Evolutionary conservation across 441 rosid species (phyloP).

Genomic region (Daphne laureola): DNA sequence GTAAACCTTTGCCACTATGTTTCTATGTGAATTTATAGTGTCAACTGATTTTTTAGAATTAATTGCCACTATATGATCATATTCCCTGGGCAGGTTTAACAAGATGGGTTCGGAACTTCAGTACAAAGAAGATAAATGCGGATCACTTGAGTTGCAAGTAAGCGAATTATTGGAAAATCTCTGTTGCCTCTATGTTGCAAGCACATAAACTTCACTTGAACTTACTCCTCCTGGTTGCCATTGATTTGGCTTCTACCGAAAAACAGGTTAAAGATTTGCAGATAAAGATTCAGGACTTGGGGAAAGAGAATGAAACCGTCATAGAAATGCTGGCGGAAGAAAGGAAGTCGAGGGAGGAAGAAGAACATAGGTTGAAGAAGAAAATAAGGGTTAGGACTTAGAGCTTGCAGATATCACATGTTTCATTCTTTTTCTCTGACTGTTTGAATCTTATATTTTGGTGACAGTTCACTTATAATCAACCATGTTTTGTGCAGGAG

Average conservation of each 20-base stretch:
- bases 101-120: conserved; percentile 15
- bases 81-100: conserved; percentile 10
- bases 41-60: no score
- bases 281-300: conserved; percentile 16
- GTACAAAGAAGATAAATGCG: conserved; percentile 18
- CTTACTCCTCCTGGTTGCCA: neutral
- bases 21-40: no score
- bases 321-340: conserved; percentile 20
- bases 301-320: conserved; percentile 9
- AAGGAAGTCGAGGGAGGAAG: conserved; percentile 14
- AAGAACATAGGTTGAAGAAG: conserved; percentile 20
- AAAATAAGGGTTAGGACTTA: conserved; percentile 28
- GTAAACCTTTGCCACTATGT: no score
- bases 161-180: neutral
- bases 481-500: conserved; percentile 14
- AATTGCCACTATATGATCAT: neutral
- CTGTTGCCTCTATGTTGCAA: neutral
- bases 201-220: neutral
- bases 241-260: neutral
- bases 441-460: neutral
- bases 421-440: neutral
- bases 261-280: conserved; percentile 24
- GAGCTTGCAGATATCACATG: neutral
- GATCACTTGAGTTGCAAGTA: conserved; percentile 38
- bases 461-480: neutral